Conservation (phyloP, 2,329 filamentous ascomycete genomes). For the Chaetomium globosum region DNA sequence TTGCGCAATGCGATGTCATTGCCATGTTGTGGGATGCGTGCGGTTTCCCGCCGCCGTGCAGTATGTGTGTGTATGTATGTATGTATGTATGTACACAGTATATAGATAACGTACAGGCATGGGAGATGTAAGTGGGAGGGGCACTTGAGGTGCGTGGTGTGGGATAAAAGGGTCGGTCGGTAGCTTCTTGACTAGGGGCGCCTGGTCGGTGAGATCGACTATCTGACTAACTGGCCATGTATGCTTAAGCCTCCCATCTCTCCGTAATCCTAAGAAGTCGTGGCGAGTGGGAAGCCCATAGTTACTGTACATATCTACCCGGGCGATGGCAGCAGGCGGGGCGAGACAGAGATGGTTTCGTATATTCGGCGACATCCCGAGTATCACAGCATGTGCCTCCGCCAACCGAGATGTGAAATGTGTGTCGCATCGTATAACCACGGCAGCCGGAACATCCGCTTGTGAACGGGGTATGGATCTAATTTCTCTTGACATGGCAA, state of each 20-base stretch:
- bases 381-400: neutral
- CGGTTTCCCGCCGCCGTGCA: no score
- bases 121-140: no score
- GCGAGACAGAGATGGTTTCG: neutral
- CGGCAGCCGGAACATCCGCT: neutral
- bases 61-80: no score
- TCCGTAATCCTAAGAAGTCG: neutral
- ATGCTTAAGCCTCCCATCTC: neutral
- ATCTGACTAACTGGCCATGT: no score
- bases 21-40: neutral
- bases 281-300: neutral
- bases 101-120: no score
- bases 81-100: no score
- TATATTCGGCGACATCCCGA: neutral
- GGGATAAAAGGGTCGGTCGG: no score
- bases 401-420: neutral
- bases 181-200: no score
- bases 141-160: no score
- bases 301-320: no score
- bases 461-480: neutral
- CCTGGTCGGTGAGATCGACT: no score
- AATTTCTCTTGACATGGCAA: neutral
- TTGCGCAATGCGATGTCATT: neutral
- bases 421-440: neutral
- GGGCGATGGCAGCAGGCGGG: neutral